Base-by-base conservation (phyloP, 2,329 filamentous ascomycete genomes). In the Scedosporium dehoogii region DNA sequence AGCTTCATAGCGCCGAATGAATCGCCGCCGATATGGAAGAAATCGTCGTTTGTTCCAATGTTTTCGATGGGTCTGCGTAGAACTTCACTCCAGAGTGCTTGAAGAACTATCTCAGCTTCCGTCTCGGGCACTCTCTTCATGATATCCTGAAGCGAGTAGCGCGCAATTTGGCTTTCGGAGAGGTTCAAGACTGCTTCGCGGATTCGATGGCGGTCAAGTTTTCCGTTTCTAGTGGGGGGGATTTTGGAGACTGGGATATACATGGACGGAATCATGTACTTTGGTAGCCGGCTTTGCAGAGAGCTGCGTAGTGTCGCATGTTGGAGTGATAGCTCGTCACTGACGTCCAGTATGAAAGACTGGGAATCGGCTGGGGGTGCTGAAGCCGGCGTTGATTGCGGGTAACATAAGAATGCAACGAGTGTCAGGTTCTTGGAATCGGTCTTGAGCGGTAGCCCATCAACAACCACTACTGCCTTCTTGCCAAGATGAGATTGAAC, bases 401-500 rank as follows among this genome's bases (percentile, higher is more conserved):
- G 33, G 10, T 38, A 38, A 38, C 33, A 38, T 4, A 38, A 38
- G 10, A 38, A 38, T 12, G 33, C 33, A 38, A 12, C 10, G 10
- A 27, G 23, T 5, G 51, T 23, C 51, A 27, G 2, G 74, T 74
- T 74, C 21, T 72, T 72, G 9, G 74, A 74, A 21, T 72, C 73
- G n/a, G 77, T 76, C 62, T 74, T 76, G 65, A 81, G 77, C 27
- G 80, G 77, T 62, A 83, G 80, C 4, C 77, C 77, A 0, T 74
- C 78, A 1, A 81, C 76, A 57, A 73, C 75, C 25, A 76, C 74
- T 1, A 73, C 74, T 0, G 70, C 62, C 0, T 79, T 78, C 27
- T 42, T n/a, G 9, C 29, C n/a, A n/a, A 58, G 38, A 18, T n/a
- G n/a, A 6, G 27, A 14, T n/a, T 21, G n/a, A 27, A 63, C 25